phyloP scores from a whole-genome alignment of 2,329 filamentous ascomycete genomes.

The Nannizziopsis barbatae region DNA sequence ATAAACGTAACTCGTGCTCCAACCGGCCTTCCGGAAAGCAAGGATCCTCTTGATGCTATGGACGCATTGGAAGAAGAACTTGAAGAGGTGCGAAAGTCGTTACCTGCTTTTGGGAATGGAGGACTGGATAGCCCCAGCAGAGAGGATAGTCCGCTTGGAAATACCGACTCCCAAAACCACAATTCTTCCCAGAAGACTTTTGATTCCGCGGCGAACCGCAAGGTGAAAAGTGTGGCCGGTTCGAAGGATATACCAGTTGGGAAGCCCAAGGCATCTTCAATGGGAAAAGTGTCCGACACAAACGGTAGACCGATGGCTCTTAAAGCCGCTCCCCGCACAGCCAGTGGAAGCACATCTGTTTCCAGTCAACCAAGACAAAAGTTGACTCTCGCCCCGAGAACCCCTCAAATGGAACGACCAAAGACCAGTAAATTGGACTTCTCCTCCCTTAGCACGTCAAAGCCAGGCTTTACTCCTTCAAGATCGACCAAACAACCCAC shows the following conservation, averaged over 20 bases:
- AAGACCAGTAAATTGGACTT: neutral
- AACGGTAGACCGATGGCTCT: no score
- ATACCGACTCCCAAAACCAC: neutral
- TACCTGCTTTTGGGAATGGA: constrained; percentile 21
- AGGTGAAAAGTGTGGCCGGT: neutral
- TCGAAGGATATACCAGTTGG: neutral
- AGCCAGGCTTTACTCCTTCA: constrained; percentile 39
- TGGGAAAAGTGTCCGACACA: no score
- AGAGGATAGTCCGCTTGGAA: neutral
- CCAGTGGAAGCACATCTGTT: neutral
- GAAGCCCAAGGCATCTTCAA: neutral
- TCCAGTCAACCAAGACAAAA: neutral
- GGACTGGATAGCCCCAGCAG: constrained; percentile 21
- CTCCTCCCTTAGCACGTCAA: constrained; percentile 30
- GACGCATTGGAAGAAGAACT: constrained; percentile 44
- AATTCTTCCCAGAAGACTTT: neutral
- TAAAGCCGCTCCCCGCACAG: neutral
- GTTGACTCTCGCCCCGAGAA: neutral
- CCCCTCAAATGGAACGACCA: neutral
- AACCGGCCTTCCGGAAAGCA: constrained; percentile 20
- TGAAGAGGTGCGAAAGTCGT: constrained; percentile 35
- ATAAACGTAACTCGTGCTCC: constrained; percentile 16
- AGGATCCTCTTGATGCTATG: constrained; percentile 41
- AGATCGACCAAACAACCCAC: constrained; percentile 44
- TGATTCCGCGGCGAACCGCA: neutral